Conservation (phyloP, 1,139 yeast genomes). For the Candida sojae region DNA sequence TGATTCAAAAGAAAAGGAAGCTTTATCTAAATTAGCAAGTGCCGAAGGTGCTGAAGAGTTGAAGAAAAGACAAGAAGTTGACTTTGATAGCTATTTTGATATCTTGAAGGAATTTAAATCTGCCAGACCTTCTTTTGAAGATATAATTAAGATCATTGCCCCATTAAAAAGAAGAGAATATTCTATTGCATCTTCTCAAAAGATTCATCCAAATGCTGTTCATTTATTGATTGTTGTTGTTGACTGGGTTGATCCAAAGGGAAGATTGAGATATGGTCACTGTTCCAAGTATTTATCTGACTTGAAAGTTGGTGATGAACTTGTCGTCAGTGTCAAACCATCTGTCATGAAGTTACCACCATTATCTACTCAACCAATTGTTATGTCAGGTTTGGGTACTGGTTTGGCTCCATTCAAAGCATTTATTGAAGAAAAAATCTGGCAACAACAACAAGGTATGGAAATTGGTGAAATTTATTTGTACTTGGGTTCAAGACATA, state of each 20-base stretch:
- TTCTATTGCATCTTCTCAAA: constrained; percentile 98
- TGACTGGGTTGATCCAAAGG: constrained; percentile 89
- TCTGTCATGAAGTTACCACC: constrained; percentile 97
- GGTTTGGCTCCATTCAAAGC: constrained; percentile 99
- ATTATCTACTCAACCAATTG: constrained; percentile 81
- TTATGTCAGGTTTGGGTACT: constrained; percentile 98
- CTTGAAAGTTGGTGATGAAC: constrained; percentile 75
- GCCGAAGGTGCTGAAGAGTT: constrained; percentile 86
- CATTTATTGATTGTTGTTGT: constrained; percentile 93
- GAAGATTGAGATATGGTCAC: constrained; percentile 89
- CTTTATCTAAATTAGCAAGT: constrained; percentile 63
- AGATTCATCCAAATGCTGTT: constrained; percentile 85
- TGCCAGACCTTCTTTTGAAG: constrained; percentile 77
- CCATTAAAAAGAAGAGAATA: constrained; percentile 97
- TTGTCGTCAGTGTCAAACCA: constrained; percentile 94
- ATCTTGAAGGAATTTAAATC: constrained; percentile 77
- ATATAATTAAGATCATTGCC: constrained; percentile 70
- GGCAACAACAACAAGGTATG: constrained; percentile 88
- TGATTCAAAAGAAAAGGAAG: constrained; percentile 65
- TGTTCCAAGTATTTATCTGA: constrained; percentile 90
- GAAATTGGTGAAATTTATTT: constrained; percentile 88
- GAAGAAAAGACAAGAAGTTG: constrained; percentile 84
- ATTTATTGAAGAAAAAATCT: constrained; percentile 89
- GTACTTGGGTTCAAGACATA: constrained; percentile 94
- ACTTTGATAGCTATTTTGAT: constrained; percentile 80